phyloP scores from a whole-genome alignment of 2,329 filamentous ascomycete species.

The Hymenotorrendiella dingleyae region DNA sequence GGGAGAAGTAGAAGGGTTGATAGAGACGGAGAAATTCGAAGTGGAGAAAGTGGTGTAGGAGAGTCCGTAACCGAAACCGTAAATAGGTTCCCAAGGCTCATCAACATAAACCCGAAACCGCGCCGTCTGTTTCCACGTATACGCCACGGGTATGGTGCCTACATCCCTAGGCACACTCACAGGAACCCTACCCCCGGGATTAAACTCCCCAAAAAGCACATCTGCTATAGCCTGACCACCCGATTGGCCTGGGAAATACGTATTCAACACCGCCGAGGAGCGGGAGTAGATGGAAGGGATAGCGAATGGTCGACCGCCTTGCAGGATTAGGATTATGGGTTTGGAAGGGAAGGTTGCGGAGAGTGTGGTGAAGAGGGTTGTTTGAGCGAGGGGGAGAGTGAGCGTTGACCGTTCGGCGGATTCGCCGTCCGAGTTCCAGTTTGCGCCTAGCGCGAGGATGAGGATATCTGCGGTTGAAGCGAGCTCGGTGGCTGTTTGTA shows the following conservation, averaged over 20 bases:
- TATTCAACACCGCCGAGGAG: conserved; percentile 35
- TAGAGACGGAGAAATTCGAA: background rate
- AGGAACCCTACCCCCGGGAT: conserved; percentile 32
- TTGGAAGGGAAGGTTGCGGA: conserved; percentile 35
- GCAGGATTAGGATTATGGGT: conserved; percentile 37
- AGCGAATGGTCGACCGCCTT: conserved; percentile 38
- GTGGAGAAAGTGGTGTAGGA: background rate
- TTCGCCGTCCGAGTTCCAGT: conserved; percentile 42
- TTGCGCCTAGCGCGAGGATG: conserved; percentile 36
- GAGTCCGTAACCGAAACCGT: background rate
- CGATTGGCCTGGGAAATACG: conserved; percentile 26
- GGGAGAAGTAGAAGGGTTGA: no score
- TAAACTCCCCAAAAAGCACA: conserved; percentile 27
- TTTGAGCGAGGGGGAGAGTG: conserved; percentile 34
- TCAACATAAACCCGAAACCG: conserved; percentile 24
- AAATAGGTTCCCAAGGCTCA: background rate
- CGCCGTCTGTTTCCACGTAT: conserved; percentile 32
- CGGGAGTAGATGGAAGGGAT: conserved; percentile 35
- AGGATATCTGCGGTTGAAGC: conserved; percentile 35
- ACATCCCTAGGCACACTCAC: conserved; percentile 32
- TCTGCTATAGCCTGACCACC: conserved; percentile 29
- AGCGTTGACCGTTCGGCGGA: conserved; percentile 36
- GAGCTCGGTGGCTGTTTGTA: conserved; percentile 31
- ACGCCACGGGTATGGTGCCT: conserved; percentile 33
- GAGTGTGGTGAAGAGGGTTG: conserved; percentile 33